Evolutionary conservation across 2,329 filamentous ascomycete species (phyloP).

Genomic region (Colletotrichum neosansevieriae): DNA sequence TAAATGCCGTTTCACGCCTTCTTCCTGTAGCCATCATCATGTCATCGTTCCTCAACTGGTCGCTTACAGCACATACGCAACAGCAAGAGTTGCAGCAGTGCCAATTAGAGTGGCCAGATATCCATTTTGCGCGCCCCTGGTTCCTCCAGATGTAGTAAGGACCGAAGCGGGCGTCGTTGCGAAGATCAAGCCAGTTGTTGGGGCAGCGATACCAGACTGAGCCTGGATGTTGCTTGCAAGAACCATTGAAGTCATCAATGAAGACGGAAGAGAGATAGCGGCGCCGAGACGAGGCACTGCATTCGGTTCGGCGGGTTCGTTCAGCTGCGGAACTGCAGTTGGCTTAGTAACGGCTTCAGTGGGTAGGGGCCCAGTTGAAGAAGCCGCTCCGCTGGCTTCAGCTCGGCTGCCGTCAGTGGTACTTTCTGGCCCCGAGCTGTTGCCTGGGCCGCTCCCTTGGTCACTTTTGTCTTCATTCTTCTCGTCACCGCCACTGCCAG

Average conservation of each 20-base stretch:
- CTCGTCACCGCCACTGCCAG: not conserved
- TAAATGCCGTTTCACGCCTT: not conserved
- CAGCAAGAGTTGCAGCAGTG: not conserved
- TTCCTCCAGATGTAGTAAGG: constrained; percentile 15
- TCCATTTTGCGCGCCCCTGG: not conserved
- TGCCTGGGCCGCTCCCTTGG: not conserved
- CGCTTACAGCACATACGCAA: constrained; percentile 8
- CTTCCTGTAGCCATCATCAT: constrained; percentile 6
- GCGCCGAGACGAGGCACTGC: not conserved
- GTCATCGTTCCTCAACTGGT: not conserved
- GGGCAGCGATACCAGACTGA: constrained; percentile 15
- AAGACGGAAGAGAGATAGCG: constrained; percentile 25
- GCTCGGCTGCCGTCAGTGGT: constrained; percentile 7
- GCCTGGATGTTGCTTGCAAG: constrained; percentile 22
- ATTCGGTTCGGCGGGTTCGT: not conserved
- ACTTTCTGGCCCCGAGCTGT: not conserved
- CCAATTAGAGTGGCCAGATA: constrained; percentile 6
- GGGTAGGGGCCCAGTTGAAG: not conserved
- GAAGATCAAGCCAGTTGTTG: constrained; percentile 25
- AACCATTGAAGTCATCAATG: constrained; percentile 32
- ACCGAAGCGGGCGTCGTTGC: constrained; percentile 22
- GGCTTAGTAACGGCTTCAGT: not conserved
- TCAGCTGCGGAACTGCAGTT: constrained; percentile 21
- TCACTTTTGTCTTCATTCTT: not conserved
- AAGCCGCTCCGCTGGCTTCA: not conserved